Conservation (phyloP, 2,329 filamentous ascomycete species). For the Fusarium sp. region DNA sequence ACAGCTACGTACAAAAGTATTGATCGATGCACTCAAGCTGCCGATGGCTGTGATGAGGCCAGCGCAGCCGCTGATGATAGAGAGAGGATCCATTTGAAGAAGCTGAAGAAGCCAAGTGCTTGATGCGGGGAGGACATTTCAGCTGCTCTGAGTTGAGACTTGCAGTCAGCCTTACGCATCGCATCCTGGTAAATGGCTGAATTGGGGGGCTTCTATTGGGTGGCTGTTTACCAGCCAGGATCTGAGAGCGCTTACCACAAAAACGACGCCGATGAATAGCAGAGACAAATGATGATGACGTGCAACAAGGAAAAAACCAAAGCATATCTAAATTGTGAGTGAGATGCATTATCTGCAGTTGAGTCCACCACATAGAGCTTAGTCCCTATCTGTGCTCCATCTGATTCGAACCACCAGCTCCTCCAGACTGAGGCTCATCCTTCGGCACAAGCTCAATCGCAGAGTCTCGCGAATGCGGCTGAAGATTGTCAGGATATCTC, state of each 20-base stretch:
- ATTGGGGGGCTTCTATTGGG: neutral
- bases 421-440: fast-evolving
- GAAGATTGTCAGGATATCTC: constrained; percentile 16
- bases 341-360: neutral
- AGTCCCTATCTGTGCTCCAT: neutral
- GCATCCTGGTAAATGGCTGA: neutral
- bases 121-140: neutral
- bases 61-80: constrained; percentile 20
- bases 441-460: neutral
- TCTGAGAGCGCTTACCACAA: neutral
- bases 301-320: neutral
- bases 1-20: constrained; percentile 17
- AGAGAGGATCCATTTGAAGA: constrained; percentile 13
- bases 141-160: fast-evolving
- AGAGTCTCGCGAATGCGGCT: neutral
- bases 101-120: neutral
- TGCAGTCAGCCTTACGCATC: neutral
- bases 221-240: neutral
- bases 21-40: neutral
- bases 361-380: fast-evolving
- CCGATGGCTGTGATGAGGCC: constrained; percentile 13
- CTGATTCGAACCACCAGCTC: neutral
- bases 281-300: fast-evolving
- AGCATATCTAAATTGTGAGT: neutral
- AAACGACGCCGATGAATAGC: fast-evolving